These are phyloP conservation scores for Ascochyta pisi DNA, from an alignment of 2,329 filamentous ascomycete genomes.

Conservation along the genomic window DNA sequence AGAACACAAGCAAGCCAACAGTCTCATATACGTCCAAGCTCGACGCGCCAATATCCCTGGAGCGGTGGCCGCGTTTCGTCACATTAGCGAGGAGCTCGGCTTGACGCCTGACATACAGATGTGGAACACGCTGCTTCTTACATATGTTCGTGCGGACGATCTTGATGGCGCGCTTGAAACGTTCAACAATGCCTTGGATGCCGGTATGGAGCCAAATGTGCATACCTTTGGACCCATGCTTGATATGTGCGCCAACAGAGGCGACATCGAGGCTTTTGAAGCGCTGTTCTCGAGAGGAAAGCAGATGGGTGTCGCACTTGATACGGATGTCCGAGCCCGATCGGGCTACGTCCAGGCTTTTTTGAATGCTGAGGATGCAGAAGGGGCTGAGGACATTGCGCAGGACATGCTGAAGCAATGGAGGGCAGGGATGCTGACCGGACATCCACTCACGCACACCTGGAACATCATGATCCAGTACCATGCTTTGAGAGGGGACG, in stretches of 20 bases:
- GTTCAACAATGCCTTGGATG: conserved; percentile 67
- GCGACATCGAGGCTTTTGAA: conserved; percentile 74
- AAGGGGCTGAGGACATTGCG: conserved; percentile 58
- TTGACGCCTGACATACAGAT: conserved; percentile 64
- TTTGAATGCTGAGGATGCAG: conserved; percentile 55
- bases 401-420: conserved; percentile 62
- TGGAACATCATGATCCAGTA: conserved; percentile 82
- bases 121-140: conserved; percentile 81
- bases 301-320: conserved; percentile 41
- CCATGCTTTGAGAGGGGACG: conserved; percentile 69
- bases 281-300: conserved; percentile 70
- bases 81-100: conserved; percentile 64
- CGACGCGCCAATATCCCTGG: conserved; percentile 68
- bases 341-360: conserved; percentile 68
- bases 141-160: conserved; percentile 70
- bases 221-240: conserved; percentile 77
- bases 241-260: conserved; percentile 71
- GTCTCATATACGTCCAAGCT: conserved; percentile 73
- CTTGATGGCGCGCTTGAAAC: conserved; percentile 68
- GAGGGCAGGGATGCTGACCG: conserved; percentile 49
- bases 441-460: conserved; percentile 63
- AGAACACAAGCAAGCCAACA: conserved; percentile 24
- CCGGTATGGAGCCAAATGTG: conserved; percentile 61
- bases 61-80: conserved; percentile 67
- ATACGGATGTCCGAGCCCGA: conserved; percentile 31